Evolutionary conservation across 495 filamentous ascomycete genomes (phyloP), one percentile per base, ranked within the genome.

Genomic region (Hypoxylon fragiforme): DNA sequence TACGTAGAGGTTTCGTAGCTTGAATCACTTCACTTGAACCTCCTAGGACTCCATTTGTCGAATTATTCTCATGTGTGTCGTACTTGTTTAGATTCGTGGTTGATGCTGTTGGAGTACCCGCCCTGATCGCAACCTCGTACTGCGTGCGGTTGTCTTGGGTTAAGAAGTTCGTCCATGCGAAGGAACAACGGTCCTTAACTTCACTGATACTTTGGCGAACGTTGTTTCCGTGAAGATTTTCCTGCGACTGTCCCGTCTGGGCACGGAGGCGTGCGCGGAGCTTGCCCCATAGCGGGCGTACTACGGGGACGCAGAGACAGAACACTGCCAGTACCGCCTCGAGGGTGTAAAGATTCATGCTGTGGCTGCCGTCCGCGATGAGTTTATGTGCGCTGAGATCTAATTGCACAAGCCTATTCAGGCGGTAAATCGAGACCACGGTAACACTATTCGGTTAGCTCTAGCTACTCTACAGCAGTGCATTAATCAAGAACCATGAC

Each of bases 311-410:
- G 26, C 50, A 44, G 5, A 60, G 48, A 0, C 28, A 53, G 11
- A 60, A 40, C 12, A 60, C 45, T 0, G 51, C 46, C n/a, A 64
- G 35, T 21, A 56, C 56, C n/a, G 56, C 37, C 15, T 64, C 61
- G 8, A 64, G 36, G 8, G 53, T 49, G n/a, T 54, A 40, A 3
- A 60, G 39, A 12, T 53, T 38, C 43, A 50, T 44, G 34, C 43
- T 41, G 2, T 20, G 41, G 26, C 15, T 38, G 16, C 46, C 24
- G 28, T 38, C 22, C n/a, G 30, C 30, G 5, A 44, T 7, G 20
- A 50, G 26, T 0, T 12, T 30, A 1, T 49, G 19, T 1, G 35
- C 28, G 14, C 35, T 40, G 26, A 50, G 50, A 12, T 40, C 12
- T 1, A 44, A 26, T 0, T 12, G 16, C 13, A 50, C 0, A 1